Percentiles rank a stretch among this genome's conserved stretches.
Evolutionary conservation across 441 rosid genomes (phyloP).

Genomic region (Erodium texanum): DNA sequence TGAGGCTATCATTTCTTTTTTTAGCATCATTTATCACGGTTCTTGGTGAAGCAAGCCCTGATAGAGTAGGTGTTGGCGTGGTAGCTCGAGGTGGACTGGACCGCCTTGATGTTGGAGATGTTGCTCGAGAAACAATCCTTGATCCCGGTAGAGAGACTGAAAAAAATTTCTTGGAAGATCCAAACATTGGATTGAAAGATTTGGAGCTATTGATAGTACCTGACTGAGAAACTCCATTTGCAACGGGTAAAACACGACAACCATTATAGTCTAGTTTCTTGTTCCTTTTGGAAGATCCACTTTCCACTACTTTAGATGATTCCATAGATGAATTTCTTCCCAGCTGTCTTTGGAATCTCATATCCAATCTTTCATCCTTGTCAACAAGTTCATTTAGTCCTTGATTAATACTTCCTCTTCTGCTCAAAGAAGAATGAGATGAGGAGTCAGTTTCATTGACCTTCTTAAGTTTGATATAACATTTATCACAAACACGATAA

Average conservation of each 20-base stretch:
- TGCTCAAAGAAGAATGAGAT: slow-evolving; percentile 52
- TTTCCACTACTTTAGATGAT: slow-evolving; percentile 60
- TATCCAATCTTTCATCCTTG: slow-evolving; percentile 67
- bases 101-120: slow-evolving; percentile 86
- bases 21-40: slow-evolving; percentile 59
- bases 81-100: slow-evolving; percentile 93
- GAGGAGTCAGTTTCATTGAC: slow-evolving; percentile 55
- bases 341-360: slow-evolving; percentile 61
- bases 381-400: slow-evolving; percentile 44
- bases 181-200: slow-evolving; percentile 75
- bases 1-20: slow-evolving; percentile 56
- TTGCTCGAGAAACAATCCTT: slow-evolving; percentile 90
- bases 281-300: slow-evolving; percentile 53
- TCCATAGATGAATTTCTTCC: slow-evolving; percentile 78
- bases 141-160: slow-evolving; percentile 99
- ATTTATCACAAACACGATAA: slow-evolving; percentile 80
- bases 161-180: slow-evolving; percentile 83
- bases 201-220: slow-evolving; percentile 60
- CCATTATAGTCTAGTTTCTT: slow-evolving; percentile 79
- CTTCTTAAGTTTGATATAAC: slow-evolving; percentile 69
- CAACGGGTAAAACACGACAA: slow-evolving; percentile 81
- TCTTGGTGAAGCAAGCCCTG: slow-evolving; percentile 73
- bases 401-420: slow-evolving; percentile 65
- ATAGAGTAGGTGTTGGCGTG: slow-evolving; percentile 85
- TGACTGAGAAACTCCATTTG: slow-evolving; percentile 72